These are phyloP conservation scores for Haematococcus lacustris DNA, from an alignment of 139 green algal genomes.

Conservation along the genomic window DNA sequence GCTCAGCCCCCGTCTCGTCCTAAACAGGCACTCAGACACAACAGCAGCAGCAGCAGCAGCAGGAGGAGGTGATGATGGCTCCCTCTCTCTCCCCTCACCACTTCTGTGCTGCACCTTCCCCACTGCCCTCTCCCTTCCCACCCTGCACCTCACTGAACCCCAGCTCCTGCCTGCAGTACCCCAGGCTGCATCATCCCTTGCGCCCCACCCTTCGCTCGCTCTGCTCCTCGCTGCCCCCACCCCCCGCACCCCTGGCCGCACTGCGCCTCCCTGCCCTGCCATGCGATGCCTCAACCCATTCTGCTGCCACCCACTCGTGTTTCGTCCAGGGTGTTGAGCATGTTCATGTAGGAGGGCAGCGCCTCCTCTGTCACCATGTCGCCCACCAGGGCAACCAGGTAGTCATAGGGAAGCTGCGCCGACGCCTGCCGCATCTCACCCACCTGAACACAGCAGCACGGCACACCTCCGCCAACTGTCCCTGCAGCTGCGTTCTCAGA, in stretches of 20 bases:
- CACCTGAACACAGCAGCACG: conserved; percentile 51
- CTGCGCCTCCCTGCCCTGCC: too few species aligned
- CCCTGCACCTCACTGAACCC: too few species aligned
- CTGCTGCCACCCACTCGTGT: conserved; percentile 3
- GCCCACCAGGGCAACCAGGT: conserved; percentile 82
- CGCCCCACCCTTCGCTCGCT: too few species aligned
- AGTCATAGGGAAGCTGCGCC: conserved; percentile 77
- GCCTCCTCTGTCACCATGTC: conserved; percentile 98
- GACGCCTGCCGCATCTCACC: conserved; percentile 68
- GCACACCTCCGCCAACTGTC: neutral
- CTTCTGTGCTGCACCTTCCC: too few species aligned
- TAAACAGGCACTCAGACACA: too few species aligned
- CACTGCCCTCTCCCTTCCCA: too few species aligned
- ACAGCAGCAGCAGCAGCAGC: too few species aligned
- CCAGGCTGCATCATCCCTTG: too few species aligned
- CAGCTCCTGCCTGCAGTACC: neutral
- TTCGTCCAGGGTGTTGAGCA: conserved; percentile 98
- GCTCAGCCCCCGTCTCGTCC: conserved; percentile 67
- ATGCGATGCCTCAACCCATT: neutral
- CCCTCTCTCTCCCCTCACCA: too few species aligned
- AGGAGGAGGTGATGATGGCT: too few species aligned
- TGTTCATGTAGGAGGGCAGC: conserved; percentile 98
- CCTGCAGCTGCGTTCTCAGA: too few species aligned
- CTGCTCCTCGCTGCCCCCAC: neutral
- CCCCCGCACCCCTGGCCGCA: too few species aligned